Evolutionary conservation across 2,329 filamentous ascomycete genomes (phyloP).

Genomic region (Exophiala sp.): DNA sequence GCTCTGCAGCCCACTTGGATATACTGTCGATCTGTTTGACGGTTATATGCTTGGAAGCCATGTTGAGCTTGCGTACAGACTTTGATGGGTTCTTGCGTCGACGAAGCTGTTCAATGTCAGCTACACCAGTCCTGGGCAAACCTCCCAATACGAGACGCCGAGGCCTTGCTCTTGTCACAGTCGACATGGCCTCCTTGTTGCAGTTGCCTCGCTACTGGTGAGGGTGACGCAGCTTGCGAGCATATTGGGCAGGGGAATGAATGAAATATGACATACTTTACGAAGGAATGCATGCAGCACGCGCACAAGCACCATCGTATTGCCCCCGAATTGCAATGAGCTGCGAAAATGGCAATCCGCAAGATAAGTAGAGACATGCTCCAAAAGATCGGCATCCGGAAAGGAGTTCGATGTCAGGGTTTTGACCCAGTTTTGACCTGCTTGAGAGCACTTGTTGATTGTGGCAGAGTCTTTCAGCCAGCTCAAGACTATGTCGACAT

Average conservation of each 20-base stretch:
- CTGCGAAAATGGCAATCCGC: background rate
- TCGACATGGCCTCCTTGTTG: no score
- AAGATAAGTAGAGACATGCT: background rate
- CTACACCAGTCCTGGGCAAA: background rate
- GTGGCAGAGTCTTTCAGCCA: conserved; percentile 1
- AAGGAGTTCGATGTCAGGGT: conserved; percentile 1
- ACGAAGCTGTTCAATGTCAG: background rate
- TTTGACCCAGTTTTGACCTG: background rate
- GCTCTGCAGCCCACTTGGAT: conserved; percentile 1
- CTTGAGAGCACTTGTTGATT: background rate
- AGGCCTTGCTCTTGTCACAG: no score
- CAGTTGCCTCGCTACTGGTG: no score
- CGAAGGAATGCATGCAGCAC: background rate
- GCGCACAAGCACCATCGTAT: background rate
- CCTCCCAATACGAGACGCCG: background rate
- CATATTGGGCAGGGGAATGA: no score
- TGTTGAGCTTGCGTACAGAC: background rate
- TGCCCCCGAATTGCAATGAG: background rate
- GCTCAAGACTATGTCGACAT: background rate
- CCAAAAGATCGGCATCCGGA: conserved; percentile 1
- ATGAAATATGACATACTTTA: conserved; percentile 1
- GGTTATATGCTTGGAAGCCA: background rate
- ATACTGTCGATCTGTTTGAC: conserved; percentile 1
- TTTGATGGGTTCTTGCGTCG: background rate
- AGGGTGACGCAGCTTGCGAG: no score